Base-by-base conservation (phyloP, 495 filamentous ascomycete species). In the Xylaria venustula region DNA sequence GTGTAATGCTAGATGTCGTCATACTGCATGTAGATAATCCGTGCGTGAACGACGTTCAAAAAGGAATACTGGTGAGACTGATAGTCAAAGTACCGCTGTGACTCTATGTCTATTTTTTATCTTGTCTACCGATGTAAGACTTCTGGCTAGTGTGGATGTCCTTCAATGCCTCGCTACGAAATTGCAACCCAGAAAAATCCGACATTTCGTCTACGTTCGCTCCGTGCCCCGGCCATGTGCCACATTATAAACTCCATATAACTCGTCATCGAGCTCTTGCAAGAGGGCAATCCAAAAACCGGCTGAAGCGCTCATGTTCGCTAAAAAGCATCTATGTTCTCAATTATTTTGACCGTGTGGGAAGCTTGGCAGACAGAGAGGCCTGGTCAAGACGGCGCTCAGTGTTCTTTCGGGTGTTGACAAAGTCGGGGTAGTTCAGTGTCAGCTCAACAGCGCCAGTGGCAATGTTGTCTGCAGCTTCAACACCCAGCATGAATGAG, bases 371-470 rank as follows among this genome's bases (percentile, higher is more conserved):
- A 7, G 72, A 57, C 22, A 76, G 62, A 26, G 67, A 65, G 7
- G 88, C 88, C 64, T 97, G 92, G 32, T 89, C 82, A 64, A 98
- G 84, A 54, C 93, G 83, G 64, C 94, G 84, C 85, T 98, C 94
- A 8, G 79, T 86, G 80, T 98, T 98, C 69, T 88, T 77, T 66
- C 94, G 83, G 53, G 84, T 80, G 79, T 99, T 99, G 79, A 99
- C 93, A 74, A 98, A 97, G 78, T 99, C 95, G 46, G 95, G 95
- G 78, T 98, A 96, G 83, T 99, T 97, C 67, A 98, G 86, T 55
- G 94, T 99, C 74, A 98, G 79, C 83, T 99, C 94, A 61, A 92
- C 90, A 2, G 90, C 90, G 65, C 94, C 94, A 77, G 90, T 93
- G 70, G 97, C 87, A 73, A 99, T 94, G 78, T 93, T 84, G 79